A percentile compares a stretch with the other conserved stretches of the same genome.
These are phyloP conservation scores for Sugiyamaella japonica DNA, from an alignment of 1,139 yeast genomes.

Conservation along the genomic window DNA sequence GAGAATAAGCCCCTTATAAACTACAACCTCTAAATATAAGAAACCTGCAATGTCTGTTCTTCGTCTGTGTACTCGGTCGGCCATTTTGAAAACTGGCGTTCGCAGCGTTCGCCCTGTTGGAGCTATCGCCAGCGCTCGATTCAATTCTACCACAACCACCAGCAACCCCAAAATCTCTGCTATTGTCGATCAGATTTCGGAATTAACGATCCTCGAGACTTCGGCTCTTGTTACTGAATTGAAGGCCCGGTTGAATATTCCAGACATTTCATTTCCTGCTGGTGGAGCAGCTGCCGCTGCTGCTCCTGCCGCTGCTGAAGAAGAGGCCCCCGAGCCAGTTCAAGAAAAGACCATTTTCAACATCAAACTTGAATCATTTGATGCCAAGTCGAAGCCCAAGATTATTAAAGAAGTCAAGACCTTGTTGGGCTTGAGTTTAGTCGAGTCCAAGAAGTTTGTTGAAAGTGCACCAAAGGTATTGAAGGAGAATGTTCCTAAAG, in stretches of 20 bases:
- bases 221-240: slow-evolving; percentile 79
- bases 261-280: slow-evolving; percentile 88
- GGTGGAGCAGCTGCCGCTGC: slow-evolving; percentile 65
- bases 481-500: slow-evolving; percentile 84
- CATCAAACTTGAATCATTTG: slow-evolving; percentile 89
- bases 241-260: slow-evolving; percentile 82
- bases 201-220: slow-evolving; percentile 87
- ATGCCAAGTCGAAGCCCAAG: slow-evolving; percentile 94
- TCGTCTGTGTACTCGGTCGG: slow-evolving; percentile 40
- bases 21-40: not conserved
- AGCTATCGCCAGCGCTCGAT: slow-evolving; percentile 5
- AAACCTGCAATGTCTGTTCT: slow-evolving; percentile 24
- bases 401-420: slow-evolving; percentile 95
- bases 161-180: slow-evolving; percentile 86
- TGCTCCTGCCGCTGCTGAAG: slow-evolving; percentile 72
- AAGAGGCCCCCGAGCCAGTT: slow-evolving; percentile 72
- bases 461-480: slow-evolving; percentile 95
- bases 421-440: slow-evolving; percentile 86
- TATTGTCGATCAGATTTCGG: slow-evolving; percentile 88
- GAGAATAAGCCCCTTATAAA: not conserved
- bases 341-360: slow-evolving; percentile 95
- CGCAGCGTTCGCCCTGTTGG: slow-evolving; percentile 24
- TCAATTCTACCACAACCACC: slow-evolving; percentile 48
- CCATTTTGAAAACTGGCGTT: slow-evolving; percentile 30
- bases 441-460: slow-evolving; percentile 96